These are phyloP conservation scores for Saraca asoca DNA, from an alignment of 331 rosid species.

Conservation along the genomic window DNA sequence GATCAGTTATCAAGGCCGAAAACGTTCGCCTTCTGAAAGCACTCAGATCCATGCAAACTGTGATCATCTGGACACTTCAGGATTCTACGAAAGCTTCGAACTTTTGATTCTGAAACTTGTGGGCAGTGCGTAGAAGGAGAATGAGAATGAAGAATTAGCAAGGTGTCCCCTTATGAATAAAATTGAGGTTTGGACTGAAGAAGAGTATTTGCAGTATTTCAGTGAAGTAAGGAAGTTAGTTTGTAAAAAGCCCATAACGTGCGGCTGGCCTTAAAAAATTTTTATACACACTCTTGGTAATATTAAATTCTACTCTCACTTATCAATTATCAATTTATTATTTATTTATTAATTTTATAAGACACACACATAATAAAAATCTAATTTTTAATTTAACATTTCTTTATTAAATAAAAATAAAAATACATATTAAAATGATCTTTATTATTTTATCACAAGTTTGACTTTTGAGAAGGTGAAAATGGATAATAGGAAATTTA, in stretches of 20 bases:
- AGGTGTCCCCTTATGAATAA: background rate
- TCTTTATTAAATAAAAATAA: too few relatives aligned
- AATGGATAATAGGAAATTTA: too few relatives aligned
- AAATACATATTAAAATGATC: too few relatives aligned
- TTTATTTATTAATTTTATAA: too few relatives aligned
- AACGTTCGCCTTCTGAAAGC: conserved; percentile 22
- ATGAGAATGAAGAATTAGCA: background rate
- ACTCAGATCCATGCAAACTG: conserved; percentile 31
- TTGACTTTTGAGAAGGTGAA: too few relatives aligned
- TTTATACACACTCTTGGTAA: too few relatives aligned
- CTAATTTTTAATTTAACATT: too few relatives aligned
- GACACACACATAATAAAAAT: too few relatives aligned
- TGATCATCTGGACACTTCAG: background rate
- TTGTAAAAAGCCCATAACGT: background rate
- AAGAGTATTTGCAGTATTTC: background rate
- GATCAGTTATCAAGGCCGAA: conserved; percentile 9
- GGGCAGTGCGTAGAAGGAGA: background rate
- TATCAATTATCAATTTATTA: too few relatives aligned
- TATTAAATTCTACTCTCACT: too few relatives aligned
- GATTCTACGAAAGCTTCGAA: background rate
- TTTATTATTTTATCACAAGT: too few relatives aligned
- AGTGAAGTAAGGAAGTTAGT: background rate
- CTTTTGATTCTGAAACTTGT: background rate
- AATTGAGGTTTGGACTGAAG: background rate
- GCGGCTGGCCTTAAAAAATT: too few relatives aligned